phyloP scores from a whole-genome alignment of 1,284 basidiomycete genomes.

The Phlebopus sp. region DNA sequence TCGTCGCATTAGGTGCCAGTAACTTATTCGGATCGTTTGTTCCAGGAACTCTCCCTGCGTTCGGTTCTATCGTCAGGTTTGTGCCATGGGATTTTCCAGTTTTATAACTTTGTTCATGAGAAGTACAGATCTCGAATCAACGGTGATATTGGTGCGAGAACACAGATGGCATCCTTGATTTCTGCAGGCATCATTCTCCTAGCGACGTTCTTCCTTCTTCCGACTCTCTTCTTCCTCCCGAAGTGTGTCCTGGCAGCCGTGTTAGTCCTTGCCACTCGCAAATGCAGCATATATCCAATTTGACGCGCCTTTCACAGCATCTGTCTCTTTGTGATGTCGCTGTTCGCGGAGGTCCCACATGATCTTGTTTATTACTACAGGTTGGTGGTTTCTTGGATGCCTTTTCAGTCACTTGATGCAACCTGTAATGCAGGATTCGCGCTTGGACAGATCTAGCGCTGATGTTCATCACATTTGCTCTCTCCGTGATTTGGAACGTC shows the following conservation, averaged over 20 bases:
- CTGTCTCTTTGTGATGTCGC: slow-evolving; percentile 77
- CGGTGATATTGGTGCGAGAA: slow-evolving; percentile 81
- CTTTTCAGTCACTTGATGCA: neutral
- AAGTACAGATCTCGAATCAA: slow-evolving; percentile 74
- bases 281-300: neutral
- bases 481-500: slow-evolving; percentile 77
- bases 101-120: neutral
- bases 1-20: slow-evolving; percentile 82
- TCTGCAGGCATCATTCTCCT: slow-evolving; percentile 75
- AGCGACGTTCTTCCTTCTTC: slow-evolving; percentile 85
- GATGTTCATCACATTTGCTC: slow-evolving; percentile 81
- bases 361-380: slow-evolving; percentile 81
- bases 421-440: slow-evolving; percentile 55
- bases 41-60: slow-evolving; percentile 85
- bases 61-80: slow-evolving; percentile 85
- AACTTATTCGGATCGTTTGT: slow-evolving; percentile 81
- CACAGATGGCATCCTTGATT: slow-evolving; percentile 85
- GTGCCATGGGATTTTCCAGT: slow-evolving; percentile 1
- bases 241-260: slow-evolving; percentile 81
- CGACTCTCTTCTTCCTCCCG: slow-evolving; percentile 73
- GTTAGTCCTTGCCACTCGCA: slow-evolving; percentile 39
- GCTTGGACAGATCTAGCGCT: slow-evolving; percentile 85
- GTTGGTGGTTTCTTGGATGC: slow-evolving; percentile 41
- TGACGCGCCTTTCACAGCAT: slow-evolving; percentile 47
- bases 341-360: slow-evolving; percentile 85